Evolutionary conservation across 2,329 filamentous ascomycete genomes (phyloP).

Genomic region (Fusarium sp.): DNA sequence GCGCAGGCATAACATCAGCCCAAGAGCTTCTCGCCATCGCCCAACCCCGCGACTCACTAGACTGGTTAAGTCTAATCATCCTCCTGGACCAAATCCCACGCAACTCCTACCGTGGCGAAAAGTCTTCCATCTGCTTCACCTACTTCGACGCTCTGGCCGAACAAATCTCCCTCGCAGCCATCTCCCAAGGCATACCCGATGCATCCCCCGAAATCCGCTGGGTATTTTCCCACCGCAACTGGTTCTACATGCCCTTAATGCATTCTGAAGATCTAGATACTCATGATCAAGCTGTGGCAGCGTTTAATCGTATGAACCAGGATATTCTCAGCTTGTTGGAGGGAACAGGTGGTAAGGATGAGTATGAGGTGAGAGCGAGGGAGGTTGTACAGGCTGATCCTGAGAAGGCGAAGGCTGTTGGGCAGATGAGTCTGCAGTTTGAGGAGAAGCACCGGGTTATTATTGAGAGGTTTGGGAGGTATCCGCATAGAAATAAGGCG

Average conservation of each 20-base stretch:
- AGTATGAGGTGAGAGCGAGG: slow-evolving; percentile 44
- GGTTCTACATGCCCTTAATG: slow-evolving; percentile 70
- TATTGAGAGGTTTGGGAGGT: slow-evolving; percentile 65
- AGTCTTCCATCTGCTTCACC: slow-evolving; percentile 58
- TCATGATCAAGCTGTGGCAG: slow-evolving; percentile 54
- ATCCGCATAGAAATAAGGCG: slow-evolving; percentile 66
- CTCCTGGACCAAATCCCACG: slow-evolving; percentile 73
- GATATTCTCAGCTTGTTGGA: slow-evolving; percentile 50
- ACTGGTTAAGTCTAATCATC: slow-evolving; percentile 63
- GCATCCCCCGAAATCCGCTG: slow-evolving; percentile 46
- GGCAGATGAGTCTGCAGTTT: slow-evolving; percentile 45
- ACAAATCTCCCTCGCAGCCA: slow-evolving; percentile 54
- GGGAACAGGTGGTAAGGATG: slow-evolving; percentile 38
- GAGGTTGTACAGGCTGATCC: slow-evolving; percentile 43
- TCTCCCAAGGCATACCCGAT: slow-evolving; percentile 49
- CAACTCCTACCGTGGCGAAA: slow-evolving; percentile 66
- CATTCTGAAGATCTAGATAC: slow-evolving; percentile 64
- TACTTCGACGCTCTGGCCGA: slow-evolving; percentile 67
- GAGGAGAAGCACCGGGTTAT: slow-evolving; percentile 61
- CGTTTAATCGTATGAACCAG: slow-evolving; percentile 47
- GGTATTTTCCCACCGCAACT: slow-evolving; percentile 57
- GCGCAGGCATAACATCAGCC: slow-evolving; percentile 43
- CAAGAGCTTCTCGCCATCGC: slow-evolving; percentile 46
- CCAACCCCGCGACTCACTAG: slow-evolving; percentile 44
- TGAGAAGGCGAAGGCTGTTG: slow-evolving; percentile 43